Evolutionary conservation across 805 yeast genomes (phyloP), one percentile per base, ranked within the genome.

Genomic region (Barnettozyma siamensis): DNA sequence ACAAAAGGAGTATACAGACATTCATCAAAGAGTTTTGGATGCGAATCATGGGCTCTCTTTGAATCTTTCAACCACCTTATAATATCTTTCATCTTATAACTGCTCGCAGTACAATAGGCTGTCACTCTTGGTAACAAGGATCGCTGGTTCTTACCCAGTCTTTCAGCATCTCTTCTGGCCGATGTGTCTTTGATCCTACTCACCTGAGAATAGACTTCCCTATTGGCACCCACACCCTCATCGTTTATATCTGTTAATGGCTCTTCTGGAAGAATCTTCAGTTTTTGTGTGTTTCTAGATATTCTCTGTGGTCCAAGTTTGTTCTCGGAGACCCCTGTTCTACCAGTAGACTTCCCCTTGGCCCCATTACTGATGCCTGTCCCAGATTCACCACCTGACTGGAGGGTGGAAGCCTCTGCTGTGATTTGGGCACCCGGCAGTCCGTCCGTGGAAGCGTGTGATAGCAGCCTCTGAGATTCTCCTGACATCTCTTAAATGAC

Each of bases 51-150:
- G 2, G 74, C 67, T 45, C 84, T 66, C 57, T 78, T 84, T 18
- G 88, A 73, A 37, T 87, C 93, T 54, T 83, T 80, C 39, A 93
- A 64, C 89, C 96, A 91, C 54, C 91, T 69, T 36, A 83, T 70
- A 31, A 93, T 66, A 37, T 88, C 97, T 51, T 83, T 77, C 95
- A 93, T 86, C 49, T 78, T 78, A 57, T 89, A 93, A 19, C 93
- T 79, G 24, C 96, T 89, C 21, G 97, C 88, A 0, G 98, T 91
- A 64, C 98, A 91, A 59, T 88, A 93, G 3, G 96, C 95, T 0
- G 98, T 91, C 2, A 89, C 96, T 46, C 99, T 69, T 3, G 99
- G 98, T 42, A 93, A 70, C 46, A 88, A 65, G 27, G 83, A 83
- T 46, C 98, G 67, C 47, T 70, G 70, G 28, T 65, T 63, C 59